phyloP scores from a whole-genome alignment of 2,329 filamentous ascomycete genomes.

The Penicillium thymicola region DNA sequence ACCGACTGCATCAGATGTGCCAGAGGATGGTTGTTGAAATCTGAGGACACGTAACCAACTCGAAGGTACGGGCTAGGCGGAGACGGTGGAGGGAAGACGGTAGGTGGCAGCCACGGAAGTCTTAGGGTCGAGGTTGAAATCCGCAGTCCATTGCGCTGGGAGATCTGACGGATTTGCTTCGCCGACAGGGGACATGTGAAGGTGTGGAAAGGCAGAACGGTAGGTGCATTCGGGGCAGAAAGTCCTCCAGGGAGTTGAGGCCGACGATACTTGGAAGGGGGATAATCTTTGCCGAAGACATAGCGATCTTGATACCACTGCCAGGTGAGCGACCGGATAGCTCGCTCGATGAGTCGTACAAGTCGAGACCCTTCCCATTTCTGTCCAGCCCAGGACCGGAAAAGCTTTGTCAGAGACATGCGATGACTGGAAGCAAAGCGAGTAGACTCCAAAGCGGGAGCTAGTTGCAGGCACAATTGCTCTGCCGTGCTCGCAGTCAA shows the following conservation, averaged over 20 bases:
- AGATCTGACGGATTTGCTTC: constrained; percentile 88
- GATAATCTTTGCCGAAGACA: constrained; percentile 57
- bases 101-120: constrained; percentile 77
- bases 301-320: constrained; percentile 86
- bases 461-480: constrained; percentile 50
- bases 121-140: constrained; percentile 89
- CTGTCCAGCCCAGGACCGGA: constrained; percentile 64
- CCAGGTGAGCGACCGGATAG: constrained; percentile 72
- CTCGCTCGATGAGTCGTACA: constrained; percentile 78
- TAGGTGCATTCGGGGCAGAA: constrained; percentile 81
- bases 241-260: constrained; percentile 70
- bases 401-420: constrained; percentile 34
- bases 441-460: constrained; percentile 29
- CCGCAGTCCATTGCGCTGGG: constrained; percentile 86
- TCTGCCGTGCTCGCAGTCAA: constrained; percentile 57
- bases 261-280: constrained; percentile 62
- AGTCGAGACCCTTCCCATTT: constrained; percentile 87
- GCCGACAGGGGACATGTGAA: constrained; percentile 93
- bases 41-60: constrained; percentile 93
- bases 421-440: constrained; percentile 26
- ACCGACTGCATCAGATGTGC: constrained; percentile 99
- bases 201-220: constrained; percentile 93
- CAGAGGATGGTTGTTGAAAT: constrained; percentile 97
- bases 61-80: constrained; percentile 82
- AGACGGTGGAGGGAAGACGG: constrained; percentile 78